Base-by-base conservation (phyloP, 257 asterid species). In the Solanum clarkiae region DNA sequence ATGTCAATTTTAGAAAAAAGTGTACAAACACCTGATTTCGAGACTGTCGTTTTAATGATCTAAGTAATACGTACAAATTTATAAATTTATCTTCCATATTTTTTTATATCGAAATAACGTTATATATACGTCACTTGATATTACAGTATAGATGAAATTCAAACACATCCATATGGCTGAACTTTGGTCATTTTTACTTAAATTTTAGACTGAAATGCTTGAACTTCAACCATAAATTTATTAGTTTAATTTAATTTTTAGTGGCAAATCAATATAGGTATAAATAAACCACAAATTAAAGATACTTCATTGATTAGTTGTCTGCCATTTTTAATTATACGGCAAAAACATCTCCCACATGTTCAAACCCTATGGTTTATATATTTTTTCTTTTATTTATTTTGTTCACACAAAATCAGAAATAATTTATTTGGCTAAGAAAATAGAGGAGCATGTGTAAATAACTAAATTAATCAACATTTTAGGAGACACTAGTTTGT, bases 321-420 rank as follows among this genome's bases (percentile, higher is more conserved):
- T 90, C 94, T 84, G 92, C 92, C 93, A 90, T 83, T 68, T 70
- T 80, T 59, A 83, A 81, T 53, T 77, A 79, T 83, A 91, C 55
- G 90, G 88, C 86, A 77, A 32, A 80, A 62, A 11, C 83, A 40
- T 45, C 53, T 16, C 66, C 90, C 91, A 87, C 87, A 75, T 81
- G 89, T 82, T 89, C 57, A 68, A 85, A 70, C 5, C 80, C 62
- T 75, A 36, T 62, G 83, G 36, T 69, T 81, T 42, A 26, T 44
- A 47, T 16, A 59, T 56, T 49, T 63, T 82, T 72, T 69, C 13
- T 18, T 15, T 6, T 36, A 13, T 10, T 36, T 45, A 14, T 10
- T 36, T 54, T 1, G 12, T 44, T 44, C 65, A 11, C 45, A 7
- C 12, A 15, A 14, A 72, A 24, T 60, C 5, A 10, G 10, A 53